Evolutionary conservation across 2,329 filamentous ascomycete genomes (phyloP), one percentile per base, ranked within the genome.

Genomic region (Xylariaceae sp.): DNA sequence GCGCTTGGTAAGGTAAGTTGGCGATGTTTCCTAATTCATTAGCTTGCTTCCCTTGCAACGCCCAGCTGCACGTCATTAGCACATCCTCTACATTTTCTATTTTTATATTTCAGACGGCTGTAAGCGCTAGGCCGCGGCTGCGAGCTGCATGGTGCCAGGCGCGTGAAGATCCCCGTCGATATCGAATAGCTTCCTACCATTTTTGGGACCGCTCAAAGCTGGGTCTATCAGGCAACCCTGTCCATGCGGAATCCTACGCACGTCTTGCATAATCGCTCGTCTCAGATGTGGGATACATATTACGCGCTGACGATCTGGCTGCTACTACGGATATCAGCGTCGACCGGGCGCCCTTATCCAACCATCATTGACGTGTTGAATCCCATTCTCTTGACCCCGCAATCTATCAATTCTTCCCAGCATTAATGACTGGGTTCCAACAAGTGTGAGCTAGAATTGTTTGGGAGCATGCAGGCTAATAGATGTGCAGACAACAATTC

Each of bases 1-100:
- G 80, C 95, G 54, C 91, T 93, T 19, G 89, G 90, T 65, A 93
- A 95, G 76, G 89, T 88, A 78, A 54, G 80, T 78, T 61, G 43
- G 48, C 23, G 26, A 48, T 43, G 37, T 54, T 60, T 63, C 43
- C 56, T 58, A 51, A 5, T 47, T 56, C 52, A 23, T 37, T 50
- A 45, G 54, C 23, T 9, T 26, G 21, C 9, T 48, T 49, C 44
- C 47, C 44, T 45, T 48, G 37, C n/a, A 26, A 7, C 4, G 42
- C 20, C 21, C 23, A 32, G 32, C 50, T 18, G 37, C 45, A 45
- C 45, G 20, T 37, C 23, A 21, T 48, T 42, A 18, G 26, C 49
- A 21, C 21, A 40, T 40, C 43, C 50, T 46, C 37, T 51, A 40
- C 2, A n/a, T 32, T 62, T 60, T 57, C 60, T 62, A 62, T 62